Percentiles rank a stretch among this genome's conserved stretches.
Conservation (phyloP, 805 yeast species). For the Metschnikowia corniflorae region DNA sequence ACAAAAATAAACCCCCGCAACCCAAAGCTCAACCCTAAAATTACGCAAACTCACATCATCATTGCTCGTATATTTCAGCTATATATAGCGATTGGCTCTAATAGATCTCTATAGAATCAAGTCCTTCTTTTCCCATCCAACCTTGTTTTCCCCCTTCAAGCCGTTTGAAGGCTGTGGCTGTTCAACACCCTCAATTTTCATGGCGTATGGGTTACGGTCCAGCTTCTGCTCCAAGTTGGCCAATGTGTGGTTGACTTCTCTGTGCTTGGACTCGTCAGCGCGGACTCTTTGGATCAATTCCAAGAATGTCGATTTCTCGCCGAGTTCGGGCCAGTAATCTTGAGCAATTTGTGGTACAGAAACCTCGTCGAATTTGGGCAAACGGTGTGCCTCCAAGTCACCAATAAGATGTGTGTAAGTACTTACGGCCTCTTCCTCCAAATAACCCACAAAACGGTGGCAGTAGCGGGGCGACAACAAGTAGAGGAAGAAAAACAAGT, state of each 20-base stretch:
- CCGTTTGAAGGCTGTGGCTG: slow-evolving; percentile 39
- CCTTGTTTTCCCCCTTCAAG: slow-evolving; percentile 27
- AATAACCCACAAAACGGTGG: slow-evolving; percentile 73
- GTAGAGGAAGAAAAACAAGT: slow-evolving; percentile 59
- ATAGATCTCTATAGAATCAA: slow-evolving; percentile 25
- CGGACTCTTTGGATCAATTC: slow-evolving; percentile 61
- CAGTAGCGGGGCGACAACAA: slow-evolving; percentile 59
- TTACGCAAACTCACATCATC: too few species aligned
- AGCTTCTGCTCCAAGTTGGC: slow-evolving; percentile 52
- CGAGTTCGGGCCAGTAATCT: slow-evolving; percentile 58
- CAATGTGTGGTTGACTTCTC: slow-evolving; percentile 76
- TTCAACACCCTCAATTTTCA: slow-evolving; percentile 34
- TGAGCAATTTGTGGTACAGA: slow-evolving; percentile 58
- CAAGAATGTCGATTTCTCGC: slow-evolving; percentile 47
- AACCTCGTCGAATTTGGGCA: slow-evolving; percentile 45
- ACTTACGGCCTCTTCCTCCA: slow-evolving; percentile 73
- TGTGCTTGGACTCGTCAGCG: slow-evolving; percentile 76
- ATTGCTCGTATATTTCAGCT: neutral
- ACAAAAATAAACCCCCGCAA: too few species aligned
- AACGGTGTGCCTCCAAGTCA: slow-evolving; percentile 50
- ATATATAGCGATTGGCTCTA: too few species aligned
- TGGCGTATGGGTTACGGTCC: slow-evolving; percentile 69
- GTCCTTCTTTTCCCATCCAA: slow-evolving; percentile 43
- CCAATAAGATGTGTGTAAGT: slow-evolving; percentile 61
- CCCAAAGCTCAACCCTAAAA: too few species aligned